These are phyloP conservation scores for Symbiodinium pilosum DNA, from an alignment of 73 alveolate species.

Conservation along the genomic window DNA sequence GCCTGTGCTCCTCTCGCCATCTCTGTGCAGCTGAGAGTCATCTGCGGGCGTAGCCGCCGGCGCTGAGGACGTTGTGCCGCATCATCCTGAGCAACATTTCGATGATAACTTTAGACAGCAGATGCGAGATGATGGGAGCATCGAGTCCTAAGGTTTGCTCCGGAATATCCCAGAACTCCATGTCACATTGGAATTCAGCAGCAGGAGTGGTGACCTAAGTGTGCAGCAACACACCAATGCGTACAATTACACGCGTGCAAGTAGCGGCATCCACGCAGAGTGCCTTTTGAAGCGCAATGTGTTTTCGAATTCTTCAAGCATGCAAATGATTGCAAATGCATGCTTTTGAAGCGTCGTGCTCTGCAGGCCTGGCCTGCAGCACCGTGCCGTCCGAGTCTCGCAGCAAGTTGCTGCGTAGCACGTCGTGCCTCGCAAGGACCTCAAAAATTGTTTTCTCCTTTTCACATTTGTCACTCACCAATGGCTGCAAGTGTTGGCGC, in stretches of 20 bases:
- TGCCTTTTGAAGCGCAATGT: too few species aligned
- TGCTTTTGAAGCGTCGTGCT: too few species aligned
- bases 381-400: too few species aligned
- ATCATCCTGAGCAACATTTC: not conserved
- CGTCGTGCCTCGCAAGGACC: conserved; percentile 38
- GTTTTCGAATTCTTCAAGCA: not conserved
- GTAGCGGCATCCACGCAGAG: too few species aligned
- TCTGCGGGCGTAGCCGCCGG: not conserved
- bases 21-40: not conserved
- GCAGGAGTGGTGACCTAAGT: conserved; percentile 55
- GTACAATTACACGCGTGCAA: too few species aligned
- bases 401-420: conserved; percentile 64
- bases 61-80: conserved; percentile 2
- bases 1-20: not conserved
- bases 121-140: not conserved
- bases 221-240: too few species aligned
- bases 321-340: not conserved
- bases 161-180: conserved; percentile 70
- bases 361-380: too few species aligned
- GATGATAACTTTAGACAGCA: too few species aligned
- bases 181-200: conserved; percentile 57
- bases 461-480: too few species aligned
- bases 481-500: not conserved
- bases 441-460: too few species aligned
- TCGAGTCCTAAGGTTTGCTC: not conserved